Evolutionary conservation across 2,329 filamentous ascomycete genomes (phyloP).

Genomic region (Diaporthe capsici): DNA sequence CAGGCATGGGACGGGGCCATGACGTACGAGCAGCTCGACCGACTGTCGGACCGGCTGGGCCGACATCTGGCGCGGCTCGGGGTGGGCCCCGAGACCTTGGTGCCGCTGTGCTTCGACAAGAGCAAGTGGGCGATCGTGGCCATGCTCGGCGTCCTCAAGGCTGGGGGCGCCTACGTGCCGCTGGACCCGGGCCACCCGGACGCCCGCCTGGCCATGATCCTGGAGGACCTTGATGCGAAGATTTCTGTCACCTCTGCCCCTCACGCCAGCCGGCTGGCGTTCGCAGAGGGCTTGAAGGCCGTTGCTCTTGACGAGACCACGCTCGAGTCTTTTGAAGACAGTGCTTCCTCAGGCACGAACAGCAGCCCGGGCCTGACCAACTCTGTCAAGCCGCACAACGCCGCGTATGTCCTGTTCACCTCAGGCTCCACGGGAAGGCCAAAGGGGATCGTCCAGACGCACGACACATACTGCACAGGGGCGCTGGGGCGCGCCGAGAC

Average conservation of each 20-base stretch:
- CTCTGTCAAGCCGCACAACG: slow-evolving; percentile 17
- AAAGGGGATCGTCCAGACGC: slow-evolving; percentile 33
- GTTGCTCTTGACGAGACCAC: background rate
- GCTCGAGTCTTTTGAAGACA: background rate
- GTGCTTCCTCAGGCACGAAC: background rate
- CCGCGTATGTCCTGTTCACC: slow-evolving; percentile 34
- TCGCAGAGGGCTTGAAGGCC: background rate
- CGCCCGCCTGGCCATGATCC: background rate
- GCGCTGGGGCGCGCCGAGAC: slow-evolving; percentile 43
- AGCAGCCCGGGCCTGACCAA: background rate
- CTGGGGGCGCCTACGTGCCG: background rate
- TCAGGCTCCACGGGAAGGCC: slow-evolving; percentile 59
- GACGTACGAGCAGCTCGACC: slow-evolving; percentile 10
- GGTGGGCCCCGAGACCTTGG: background rate
- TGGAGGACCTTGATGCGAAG: background rate
- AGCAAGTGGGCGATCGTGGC: slow-evolving; percentile 18
- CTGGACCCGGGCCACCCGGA: background rate
- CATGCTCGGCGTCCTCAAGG: slow-evolving; percentile 22
- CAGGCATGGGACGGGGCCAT: slow-evolving; percentile 15
- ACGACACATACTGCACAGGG: slow-evolving; percentile 43
- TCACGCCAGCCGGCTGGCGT: background rate
- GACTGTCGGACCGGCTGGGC: background rate
- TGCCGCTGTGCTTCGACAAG: slow-evolving; percentile 26
- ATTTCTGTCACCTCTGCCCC: background rate
- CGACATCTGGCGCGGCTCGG: background rate